These are phyloP conservation scores for Crepidotus variabilis DNA, from an alignment of 768 basidiomycete genomes.

Conservation along the genomic window DNA sequence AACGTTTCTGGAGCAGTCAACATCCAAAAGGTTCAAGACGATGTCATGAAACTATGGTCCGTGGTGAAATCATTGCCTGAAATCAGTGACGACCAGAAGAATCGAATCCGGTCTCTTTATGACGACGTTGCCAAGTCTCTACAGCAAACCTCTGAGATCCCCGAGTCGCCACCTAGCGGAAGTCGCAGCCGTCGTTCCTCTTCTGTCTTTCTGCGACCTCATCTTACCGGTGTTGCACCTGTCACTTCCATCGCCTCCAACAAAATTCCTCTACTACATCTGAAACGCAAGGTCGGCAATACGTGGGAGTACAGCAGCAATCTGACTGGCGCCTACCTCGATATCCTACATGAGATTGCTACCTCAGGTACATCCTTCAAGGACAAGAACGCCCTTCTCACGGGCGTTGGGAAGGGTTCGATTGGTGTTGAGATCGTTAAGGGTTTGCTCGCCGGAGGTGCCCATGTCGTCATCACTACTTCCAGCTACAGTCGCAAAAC, in stretches of 20 bases:
- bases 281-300: conserved; percentile 94
- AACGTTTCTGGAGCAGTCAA: conserved; percentile 80
- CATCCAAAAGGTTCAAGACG: conserved; percentile 96
- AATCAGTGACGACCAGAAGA: conserved; percentile 96
- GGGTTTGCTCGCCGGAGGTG: conserved; percentile 93
- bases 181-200: conserved; percentile 82
- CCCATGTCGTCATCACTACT: conserved; percentile 95
- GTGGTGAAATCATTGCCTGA: conserved; percentile 96
- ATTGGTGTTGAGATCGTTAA: conserved; percentile 98
- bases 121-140: conserved; percentile 95
- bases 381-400: conserved; percentile 97
- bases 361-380: conserved; percentile 98
- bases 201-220: conserved; percentile 95
- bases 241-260: conserved; percentile 74
- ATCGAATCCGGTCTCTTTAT: conserved; percentile 90
- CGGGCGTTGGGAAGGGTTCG: conserved; percentile 96
- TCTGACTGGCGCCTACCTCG: conserved; percentile 91
- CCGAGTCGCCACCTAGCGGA: conserved; percentile 41
- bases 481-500: conserved; percentile 94
- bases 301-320: conserved; percentile 98
- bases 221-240: conserved; percentile 71
- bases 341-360: conserved; percentile 96
- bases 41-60: conserved; percentile 95
- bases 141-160: conserved; percentile 60
- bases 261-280: conserved; percentile 90